A percentile compares a stretch with the other conserved stretches of the same genome.
These are phyloP conservation scores for Plectosphaerella plurivora DNA, from an alignment of 2,329 filamentous ascomycete genomes.

Conservation along the genomic window DNA sequence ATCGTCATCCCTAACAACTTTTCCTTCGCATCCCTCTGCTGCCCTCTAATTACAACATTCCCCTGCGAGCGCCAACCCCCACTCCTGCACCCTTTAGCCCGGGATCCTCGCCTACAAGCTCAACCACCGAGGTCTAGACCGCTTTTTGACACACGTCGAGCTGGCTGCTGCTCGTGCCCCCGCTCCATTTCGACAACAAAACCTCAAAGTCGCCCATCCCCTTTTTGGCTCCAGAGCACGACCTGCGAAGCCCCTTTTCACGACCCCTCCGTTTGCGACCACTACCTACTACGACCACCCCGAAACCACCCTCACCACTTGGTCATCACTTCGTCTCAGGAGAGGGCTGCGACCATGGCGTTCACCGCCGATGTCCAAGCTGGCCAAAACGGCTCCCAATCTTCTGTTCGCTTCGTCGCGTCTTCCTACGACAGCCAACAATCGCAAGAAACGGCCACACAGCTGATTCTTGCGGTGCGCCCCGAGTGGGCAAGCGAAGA, in stretches of 20 bases:
- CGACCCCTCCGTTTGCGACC: neutral
- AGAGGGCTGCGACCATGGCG: conserved; percentile 3
- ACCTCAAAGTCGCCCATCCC: neutral
- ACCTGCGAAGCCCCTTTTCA: no score
- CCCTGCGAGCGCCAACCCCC: neutral
- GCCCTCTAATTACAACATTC: conserved; percentile 7
- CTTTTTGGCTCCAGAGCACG: neutral
- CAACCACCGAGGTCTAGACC: neutral
- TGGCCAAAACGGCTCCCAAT: conserved; percentile 32
- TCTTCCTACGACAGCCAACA: conserved; percentile 74
- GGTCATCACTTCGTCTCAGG: neutral
- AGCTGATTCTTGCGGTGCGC: conserved; percentile 72
- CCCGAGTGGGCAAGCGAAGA: conserved; percentile 76
- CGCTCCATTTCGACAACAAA: neutral
- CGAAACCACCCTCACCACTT: conserved; percentile 1
- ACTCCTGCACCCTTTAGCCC: neutral
- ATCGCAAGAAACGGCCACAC: conserved; percentile 72
- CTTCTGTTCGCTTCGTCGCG: conserved; percentile 60
- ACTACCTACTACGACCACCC: neutral
- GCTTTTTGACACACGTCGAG: neutral
- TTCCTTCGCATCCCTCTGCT: conserved; percentile 1
- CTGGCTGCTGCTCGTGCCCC: no score
- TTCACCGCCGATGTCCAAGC: conserved; percentile 14
- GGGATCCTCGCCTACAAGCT: neutral
- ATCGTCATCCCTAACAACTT: neutral